Evolutionary conservation across 306 rosid genomes (phyloP).

Genomic region (Lupinus albus): DNA sequence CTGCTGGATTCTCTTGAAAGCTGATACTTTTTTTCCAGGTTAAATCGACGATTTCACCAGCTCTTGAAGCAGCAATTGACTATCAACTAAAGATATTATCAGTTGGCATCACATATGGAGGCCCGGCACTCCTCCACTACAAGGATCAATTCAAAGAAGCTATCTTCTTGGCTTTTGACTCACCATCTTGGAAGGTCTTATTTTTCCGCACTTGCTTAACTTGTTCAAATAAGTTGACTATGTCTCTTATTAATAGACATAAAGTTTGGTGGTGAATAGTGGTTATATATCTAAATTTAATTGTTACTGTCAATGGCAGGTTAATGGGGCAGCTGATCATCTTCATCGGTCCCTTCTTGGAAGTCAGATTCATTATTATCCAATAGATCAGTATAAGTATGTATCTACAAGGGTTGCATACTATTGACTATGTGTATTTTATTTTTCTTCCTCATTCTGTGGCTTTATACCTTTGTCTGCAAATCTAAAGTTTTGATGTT

Average conservation of each 20-base stretch:
- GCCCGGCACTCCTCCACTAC: slow-evolving; percentile 70
- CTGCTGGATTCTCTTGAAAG: slow-evolving; percentile 41
- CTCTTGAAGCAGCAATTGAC: slow-evolving; percentile 95
- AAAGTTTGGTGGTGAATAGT: slow-evolving; percentile 23
- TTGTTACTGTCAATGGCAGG: slow-evolving; percentile 55
- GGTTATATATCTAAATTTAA: slow-evolving; percentile 28
- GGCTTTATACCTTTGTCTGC: slow-evolving; percentile 27
- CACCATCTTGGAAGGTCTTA: slow-evolving; percentile 96
- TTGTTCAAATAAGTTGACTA: slow-evolving; percentile 25
- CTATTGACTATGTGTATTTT: slow-evolving; percentile 21
- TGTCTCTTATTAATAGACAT: slow-evolving; percentile 27
- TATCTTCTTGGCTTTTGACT: slow-evolving; percentile 82
- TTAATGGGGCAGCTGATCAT: slow-evolving; percentile 96
- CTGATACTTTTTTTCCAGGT: slow-evolving; percentile 58
- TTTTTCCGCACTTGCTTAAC: slow-evolving; percentile 35
- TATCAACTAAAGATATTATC: slow-evolving; percentile 88
- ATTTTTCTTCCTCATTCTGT: not conserved
- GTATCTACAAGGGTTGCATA: slow-evolving; percentile 23
- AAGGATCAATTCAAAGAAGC: slow-evolving; percentile 81
- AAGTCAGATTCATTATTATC: slow-evolving; percentile 92
- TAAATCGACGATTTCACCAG: slow-evolving; percentile 84
- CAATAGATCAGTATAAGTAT: slow-evolving; percentile 86
- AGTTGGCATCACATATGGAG: slow-evolving; percentile 87
- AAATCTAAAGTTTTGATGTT: slow-evolving; percentile 20
- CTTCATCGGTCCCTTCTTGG: slow-evolving; percentile 94